Base-by-base conservation (phyloP, 306 rosid species). In the Lablab purpureus region DNA sequence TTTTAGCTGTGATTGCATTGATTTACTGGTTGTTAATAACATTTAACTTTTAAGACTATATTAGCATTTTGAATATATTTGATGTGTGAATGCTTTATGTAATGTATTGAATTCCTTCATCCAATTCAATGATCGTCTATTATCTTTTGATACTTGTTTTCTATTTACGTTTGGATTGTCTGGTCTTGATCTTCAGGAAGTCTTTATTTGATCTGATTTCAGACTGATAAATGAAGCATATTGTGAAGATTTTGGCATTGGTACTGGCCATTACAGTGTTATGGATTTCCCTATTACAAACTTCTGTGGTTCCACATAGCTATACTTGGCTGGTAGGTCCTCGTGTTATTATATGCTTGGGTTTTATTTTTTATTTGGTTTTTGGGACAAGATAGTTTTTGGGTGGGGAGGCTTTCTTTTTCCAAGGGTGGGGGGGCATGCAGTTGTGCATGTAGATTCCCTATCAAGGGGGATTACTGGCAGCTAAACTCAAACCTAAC, bases 311-410 rank as follows among this genome's bases (percentile, higher is more conserved):
- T 74, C 94, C 96, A 25, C 79, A 40, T 41, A 80, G 87, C 65
- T 87, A 87, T 79, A 85, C 97, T 36, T 94, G 96, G 98, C 58
- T 91, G 98, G 96, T 94, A 84, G 74, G 98, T 88, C 67, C 67
- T 79, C 55, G 17, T 64, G 64, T 9, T 45, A 79, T 82, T 27
- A 12, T 51, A 22, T 18, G 46, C 63, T 74, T 54, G 12, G 50
- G 41, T 82, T 63, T 58, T 28, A 17, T 43, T 55, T 45, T 19
- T 23, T 70, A 41, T 46, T 37, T 36, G 19, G 60, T 65, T 56
- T 59, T 46, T 55, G 54, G 62, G 66, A 27, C 67, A 49, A 25
- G 22, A 10, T 14, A 28, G 7, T 30, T 52, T 77, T 63, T 64
- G 45, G 71, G 67, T 60, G 68, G 68, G 45, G 70, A 13, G 28